phyloP scores from a whole-genome alignment of 495 filamentous ascomycete genomes.

The Tirmania nivea region DNA sequence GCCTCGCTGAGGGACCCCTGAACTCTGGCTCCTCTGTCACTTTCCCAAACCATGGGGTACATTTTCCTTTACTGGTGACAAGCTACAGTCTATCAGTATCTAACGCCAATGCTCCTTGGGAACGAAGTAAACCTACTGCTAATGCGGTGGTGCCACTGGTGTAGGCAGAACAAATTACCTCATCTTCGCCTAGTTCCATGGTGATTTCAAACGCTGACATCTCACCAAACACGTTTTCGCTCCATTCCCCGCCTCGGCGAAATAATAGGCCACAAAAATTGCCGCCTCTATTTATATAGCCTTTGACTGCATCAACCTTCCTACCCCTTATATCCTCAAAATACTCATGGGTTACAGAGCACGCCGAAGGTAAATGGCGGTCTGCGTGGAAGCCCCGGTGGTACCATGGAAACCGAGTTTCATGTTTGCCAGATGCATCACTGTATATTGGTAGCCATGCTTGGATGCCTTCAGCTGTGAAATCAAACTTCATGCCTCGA shows the following conservation, averaged over 20 bases:
- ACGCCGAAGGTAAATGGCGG: background rate
- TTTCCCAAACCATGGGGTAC: slow-evolving; percentile 17
- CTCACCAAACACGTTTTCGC: slow-evolving; percentile 11
- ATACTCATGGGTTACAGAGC: background rate
- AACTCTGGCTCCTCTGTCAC: background rate
- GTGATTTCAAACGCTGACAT: slow-evolving; percentile 14
- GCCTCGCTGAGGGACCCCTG: background rate
- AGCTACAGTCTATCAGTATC: slow-evolving; percentile 11
- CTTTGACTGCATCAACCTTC: slow-evolving; percentile 14
- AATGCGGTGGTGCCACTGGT: background rate
- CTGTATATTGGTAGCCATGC: background rate
- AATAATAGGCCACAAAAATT: slow-evolving; percentile 15
- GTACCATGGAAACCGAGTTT: background rate
- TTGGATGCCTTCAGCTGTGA: background rate
- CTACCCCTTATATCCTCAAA: background rate
- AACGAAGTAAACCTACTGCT: slow-evolving; percentile 4
- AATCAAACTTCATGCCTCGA: background rate
- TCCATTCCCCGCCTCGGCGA: slow-evolving; percentile 12
- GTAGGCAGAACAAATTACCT: background rate
- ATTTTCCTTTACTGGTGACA: slow-evolving; percentile 11
- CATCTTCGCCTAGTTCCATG: slow-evolving; percentile 10
- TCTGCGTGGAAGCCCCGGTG: background rate
- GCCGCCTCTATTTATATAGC: slow-evolving; percentile 12
- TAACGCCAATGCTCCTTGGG: background rate
- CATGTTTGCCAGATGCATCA: background rate